Percentiles rank a stretch among this genome's conserved stretches.
phyloP scores from a whole-genome alignment of 1,139 yeast genomes.

The Yamadazyma sp. region DNA sequence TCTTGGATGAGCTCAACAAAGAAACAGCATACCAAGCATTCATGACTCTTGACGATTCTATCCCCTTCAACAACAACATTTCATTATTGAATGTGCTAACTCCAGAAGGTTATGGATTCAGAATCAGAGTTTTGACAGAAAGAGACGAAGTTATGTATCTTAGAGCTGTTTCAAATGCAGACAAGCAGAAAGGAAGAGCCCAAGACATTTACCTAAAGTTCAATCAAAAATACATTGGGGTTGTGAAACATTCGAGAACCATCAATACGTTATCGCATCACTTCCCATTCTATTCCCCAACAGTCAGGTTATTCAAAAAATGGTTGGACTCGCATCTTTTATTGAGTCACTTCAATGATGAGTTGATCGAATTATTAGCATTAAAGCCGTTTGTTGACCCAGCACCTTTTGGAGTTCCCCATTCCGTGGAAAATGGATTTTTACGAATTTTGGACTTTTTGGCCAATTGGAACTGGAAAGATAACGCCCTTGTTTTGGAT shows the following conservation, averaged over 20 bases:
- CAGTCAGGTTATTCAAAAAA: conserved; percentile 78
- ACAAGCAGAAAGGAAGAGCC: conserved; percentile 56
- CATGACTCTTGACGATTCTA: conserved; percentile 61
- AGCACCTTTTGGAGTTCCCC: conserved; percentile 78
- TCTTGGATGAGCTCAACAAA: conserved; percentile 56
- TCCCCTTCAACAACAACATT: conserved; percentile 64
- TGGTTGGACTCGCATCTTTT: conserved; percentile 81
- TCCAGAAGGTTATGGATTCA: conserved; percentile 87
- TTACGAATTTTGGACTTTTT: conserved; percentile 69
- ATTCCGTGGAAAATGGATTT: conserved; percentile 78
- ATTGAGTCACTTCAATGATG: conserved; percentile 70
- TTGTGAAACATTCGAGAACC: conserved; percentile 81
- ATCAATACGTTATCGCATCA: conserved; percentile 70
- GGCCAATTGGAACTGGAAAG: conserved; percentile 92
- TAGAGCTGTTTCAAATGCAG: conserved; percentile 65
- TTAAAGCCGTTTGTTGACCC: conserved; percentile 85
- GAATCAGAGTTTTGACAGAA: conserved; percentile 71
- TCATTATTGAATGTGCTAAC: conserved; percentile 65
- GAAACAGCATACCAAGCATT: conserved; percentile 56
- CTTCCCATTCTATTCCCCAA: conserved; percentile 73
- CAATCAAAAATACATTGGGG: conserved; percentile 64
- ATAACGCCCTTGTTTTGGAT: conserved; percentile 78
- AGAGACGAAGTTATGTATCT: conserved; percentile 75
- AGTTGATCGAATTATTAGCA: conserved; percentile 78
- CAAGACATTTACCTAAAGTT: conserved; percentile 67